A percentile compares a stretch with the other conserved stretches of the same genome.
phyloP scores from a whole-genome alignment of 1,139 yeast genomes.

The Pichia sp. region DNA sequence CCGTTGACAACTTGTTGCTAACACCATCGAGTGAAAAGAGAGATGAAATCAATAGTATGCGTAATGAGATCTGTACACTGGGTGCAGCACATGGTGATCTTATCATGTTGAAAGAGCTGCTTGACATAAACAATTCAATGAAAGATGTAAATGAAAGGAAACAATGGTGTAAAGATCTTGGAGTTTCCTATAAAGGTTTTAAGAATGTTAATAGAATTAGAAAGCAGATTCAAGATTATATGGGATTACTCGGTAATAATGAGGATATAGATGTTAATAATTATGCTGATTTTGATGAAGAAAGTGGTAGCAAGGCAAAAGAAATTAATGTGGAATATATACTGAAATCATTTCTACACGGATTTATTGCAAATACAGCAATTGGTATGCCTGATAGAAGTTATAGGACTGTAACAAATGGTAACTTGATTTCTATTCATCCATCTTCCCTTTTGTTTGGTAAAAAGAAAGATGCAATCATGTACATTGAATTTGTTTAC shows the following conservation, averaged over 20 bases:
- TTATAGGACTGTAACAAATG: slow-evolving; percentile 74
- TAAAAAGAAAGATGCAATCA: slow-evolving; percentile 70
- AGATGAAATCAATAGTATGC: slow-evolving; percentile 65
- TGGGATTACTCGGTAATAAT: slow-evolving; percentile 35
- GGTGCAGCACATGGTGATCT: slow-evolving; percentile 78
- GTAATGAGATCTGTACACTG: slow-evolving; percentile 57
- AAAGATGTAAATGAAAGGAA: slow-evolving; percentile 39
- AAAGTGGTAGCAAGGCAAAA: slow-evolving; percentile 12
- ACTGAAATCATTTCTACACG: slow-evolving; percentile 71
- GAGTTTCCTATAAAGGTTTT: slow-evolving; percentile 73
- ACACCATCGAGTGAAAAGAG: slow-evolving; percentile 76
- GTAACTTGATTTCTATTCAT: slow-evolving; percentile 78
- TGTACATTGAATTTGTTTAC: slow-evolving; percentile 91
- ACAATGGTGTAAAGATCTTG: slow-evolving; percentile 78
- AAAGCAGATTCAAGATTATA: slow-evolving; percentile 66
- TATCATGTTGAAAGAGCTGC: slow-evolving; percentile 71
- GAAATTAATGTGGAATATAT: slow-evolving; percentile 51
- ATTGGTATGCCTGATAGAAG: slow-evolving; percentile 94
- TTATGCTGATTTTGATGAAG: slow-evolving; percentile 17
- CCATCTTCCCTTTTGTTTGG: slow-evolving; percentile 91
- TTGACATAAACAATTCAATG: slow-evolving; percentile 50
- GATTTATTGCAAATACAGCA: slow-evolving; percentile 81
- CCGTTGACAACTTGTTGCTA: slow-evolving; percentile 79
- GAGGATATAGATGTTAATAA: slow-evolving; percentile 23
- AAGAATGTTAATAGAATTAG: slow-evolving; percentile 70